phyloP scores from a whole-genome alignment of 2,329 filamentous ascomycete genomes.

The Laburnicola sp. region DNA sequence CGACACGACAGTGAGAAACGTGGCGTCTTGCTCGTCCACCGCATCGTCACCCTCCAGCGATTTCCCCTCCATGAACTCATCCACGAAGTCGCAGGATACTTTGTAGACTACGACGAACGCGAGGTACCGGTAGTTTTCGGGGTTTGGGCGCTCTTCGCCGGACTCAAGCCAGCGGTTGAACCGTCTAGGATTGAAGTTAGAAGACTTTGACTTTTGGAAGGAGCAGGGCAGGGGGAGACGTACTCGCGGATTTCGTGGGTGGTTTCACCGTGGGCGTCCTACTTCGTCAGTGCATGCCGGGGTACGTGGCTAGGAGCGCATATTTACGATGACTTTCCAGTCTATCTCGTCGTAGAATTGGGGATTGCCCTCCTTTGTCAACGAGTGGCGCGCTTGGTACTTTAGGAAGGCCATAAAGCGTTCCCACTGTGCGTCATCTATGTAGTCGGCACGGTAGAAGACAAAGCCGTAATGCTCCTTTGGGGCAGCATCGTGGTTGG shows the following conservation, averaged over 20 bases:
- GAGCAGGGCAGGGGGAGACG: background rate
- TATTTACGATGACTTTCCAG: conserved; percentile 10
- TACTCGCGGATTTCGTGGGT: background rate
- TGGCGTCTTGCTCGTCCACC: conserved; percentile 2
- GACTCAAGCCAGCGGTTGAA: background rate
- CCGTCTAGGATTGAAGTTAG: background rate
- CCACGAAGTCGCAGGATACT: background rate
- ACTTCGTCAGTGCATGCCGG: background rate
- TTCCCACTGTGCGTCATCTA: conserved; percentile 3
- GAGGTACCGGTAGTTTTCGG: background rate
- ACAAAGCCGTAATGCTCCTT: conserved; percentile 1
- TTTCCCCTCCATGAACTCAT: conserved; percentile 5
- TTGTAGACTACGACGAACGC: background rate
- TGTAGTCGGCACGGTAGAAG: conserved; percentile 8
- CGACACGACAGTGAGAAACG: conserved; percentile 8
- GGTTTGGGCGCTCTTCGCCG: background rate
- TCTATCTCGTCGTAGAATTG: conserved; percentile 7
- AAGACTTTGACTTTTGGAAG: background rate
- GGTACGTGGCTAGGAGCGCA: background rate
- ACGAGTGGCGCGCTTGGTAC: conserved; percentile 3
- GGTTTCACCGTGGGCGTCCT: background rate
- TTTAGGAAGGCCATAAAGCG: conserved; percentile 11
- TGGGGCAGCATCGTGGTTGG: no score
- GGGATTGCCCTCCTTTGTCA: background rate
- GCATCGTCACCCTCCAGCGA: conserved; percentile 4